Conservation (phyloP, 1,284 basidiomycete species). For the Hypsizygus ulmarius region DNA sequence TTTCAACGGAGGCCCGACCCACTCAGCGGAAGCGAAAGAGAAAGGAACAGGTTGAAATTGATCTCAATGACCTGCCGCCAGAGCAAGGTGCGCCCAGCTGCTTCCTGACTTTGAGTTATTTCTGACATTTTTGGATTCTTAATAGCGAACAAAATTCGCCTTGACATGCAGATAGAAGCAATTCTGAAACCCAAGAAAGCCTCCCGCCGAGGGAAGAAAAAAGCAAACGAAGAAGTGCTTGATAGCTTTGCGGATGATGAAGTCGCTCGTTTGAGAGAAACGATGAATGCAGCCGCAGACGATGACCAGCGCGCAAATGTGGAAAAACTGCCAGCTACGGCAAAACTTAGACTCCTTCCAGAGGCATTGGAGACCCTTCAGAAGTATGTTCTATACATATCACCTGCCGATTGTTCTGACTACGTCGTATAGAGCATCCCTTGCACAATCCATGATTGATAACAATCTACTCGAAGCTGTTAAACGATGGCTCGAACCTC, state of each 20-base stretch:
- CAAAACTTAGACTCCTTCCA: constrained; percentile 83
- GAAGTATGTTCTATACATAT: constrained; percentile 62
- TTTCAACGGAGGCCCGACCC: constrained; percentile 33
- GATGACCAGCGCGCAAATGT: constrained; percentile 83
- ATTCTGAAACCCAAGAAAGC: constrained; percentile 81
- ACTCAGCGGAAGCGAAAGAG: constrained; percentile 51
- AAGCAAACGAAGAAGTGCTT: constrained; percentile 76
- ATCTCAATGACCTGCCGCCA: constrained; percentile 63
- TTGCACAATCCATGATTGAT: constrained; percentile 92
- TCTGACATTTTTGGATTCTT: constrained; percentile 3
- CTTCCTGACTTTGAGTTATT: constrained; percentile 1
- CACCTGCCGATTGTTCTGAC: constrained; percentile 7
- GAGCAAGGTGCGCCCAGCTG: constrained; percentile 57
- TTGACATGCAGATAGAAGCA: constrained; percentile 77
- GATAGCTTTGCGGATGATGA: constrained; percentile 92
- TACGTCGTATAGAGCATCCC: constrained; percentile 56
- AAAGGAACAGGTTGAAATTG: constrained; percentile 53
- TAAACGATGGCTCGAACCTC: constrained; percentile 90
- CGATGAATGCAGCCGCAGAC: constrained; percentile 87
- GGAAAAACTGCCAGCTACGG: constrained; percentile 81
- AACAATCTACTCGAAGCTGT: constrained; percentile 94
- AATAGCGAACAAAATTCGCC: constrained; percentile 57
- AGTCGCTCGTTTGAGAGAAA: constrained; percentile 78
- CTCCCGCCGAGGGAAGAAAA: constrained; percentile 63
- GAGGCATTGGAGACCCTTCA: constrained; percentile 92